Conservation (phyloP, 371 early-diverging fungal species). For the Smittium mucronatum region DNA sequence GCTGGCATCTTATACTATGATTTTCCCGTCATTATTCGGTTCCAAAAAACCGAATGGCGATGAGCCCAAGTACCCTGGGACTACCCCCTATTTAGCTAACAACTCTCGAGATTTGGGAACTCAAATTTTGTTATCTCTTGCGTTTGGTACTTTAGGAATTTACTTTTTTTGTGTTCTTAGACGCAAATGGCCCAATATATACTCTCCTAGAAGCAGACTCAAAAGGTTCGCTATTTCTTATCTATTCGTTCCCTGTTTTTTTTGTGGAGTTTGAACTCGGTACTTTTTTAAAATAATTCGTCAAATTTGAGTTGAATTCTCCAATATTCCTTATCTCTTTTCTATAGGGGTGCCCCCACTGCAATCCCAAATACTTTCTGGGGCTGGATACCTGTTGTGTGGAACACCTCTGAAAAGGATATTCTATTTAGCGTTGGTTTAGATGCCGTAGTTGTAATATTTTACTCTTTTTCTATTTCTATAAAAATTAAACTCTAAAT, state of each 20-base stretch:
- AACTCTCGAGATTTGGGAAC: constrained; percentile 29
- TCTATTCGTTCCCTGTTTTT: not conserved
- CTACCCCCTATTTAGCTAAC: constrained; percentile 8
- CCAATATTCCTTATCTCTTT: not conserved
- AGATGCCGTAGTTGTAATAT: constrained; percentile 28
- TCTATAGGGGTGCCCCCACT: constrained; percentile 18
- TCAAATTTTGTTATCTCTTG: constrained; percentile 21
- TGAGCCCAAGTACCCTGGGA: constrained; percentile 1
- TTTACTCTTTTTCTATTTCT: not conserved
- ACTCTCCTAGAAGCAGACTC: constrained; percentile 24
- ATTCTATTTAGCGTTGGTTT: constrained; percentile 31
- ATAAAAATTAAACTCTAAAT: not conserved
- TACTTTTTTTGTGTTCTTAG: constrained; percentile 29
- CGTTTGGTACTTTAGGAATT: constrained; percentile 23
- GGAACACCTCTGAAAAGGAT: constrained; percentile 26
- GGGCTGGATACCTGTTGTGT: constrained; percentile 27
- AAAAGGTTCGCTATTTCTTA: constrained; percentile 1
- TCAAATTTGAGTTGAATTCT: not conserved
- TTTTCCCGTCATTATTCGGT: too few relatives aligned
- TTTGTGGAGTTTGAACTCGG: not conserved
- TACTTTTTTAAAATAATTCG: not conserved
- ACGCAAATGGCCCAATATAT: constrained; percentile 32
- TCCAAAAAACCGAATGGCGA: too few relatives aligned
- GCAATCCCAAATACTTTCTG: constrained; percentile 25
- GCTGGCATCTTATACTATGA: too few relatives aligned